Evolutionary conservation across 805 yeast genomes (phyloP).

Genomic region (Teunomyces barrocoloradensis): DNA sequence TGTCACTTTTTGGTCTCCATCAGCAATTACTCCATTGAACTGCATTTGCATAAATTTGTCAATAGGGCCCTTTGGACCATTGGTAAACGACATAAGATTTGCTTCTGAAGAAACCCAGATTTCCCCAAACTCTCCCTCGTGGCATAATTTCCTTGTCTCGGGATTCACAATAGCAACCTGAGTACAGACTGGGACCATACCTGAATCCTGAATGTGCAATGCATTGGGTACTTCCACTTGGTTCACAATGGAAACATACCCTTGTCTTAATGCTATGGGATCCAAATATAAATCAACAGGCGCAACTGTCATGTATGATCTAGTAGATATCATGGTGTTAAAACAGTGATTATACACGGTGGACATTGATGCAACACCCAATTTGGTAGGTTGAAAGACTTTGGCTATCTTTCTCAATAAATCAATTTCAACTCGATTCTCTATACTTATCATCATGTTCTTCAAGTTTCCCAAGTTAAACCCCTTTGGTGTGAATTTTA

Average conservation of each 20-base stretch:
- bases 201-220: constrained; percentile 84
- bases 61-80: constrained; percentile 49
- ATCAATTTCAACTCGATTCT: constrained; percentile 67
- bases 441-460: constrained; percentile 81
- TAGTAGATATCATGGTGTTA: constrained; percentile 79
- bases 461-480: constrained; percentile 61
- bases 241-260: constrained; percentile 75
- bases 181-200: constrained; percentile 93
- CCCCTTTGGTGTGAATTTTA: constrained; percentile 57
- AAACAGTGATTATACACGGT: constrained; percentile 74
- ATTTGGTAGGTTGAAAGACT: constrained; percentile 59
- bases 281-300: constrained; percentile 87
- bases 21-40: constrained; percentile 60
- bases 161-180: constrained; percentile 95
- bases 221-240: constrained; percentile 69
- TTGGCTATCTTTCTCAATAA: constrained; percentile 56
- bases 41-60: constrained; percentile 52
- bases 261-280: constrained; percentile 85
- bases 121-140: constrained; percentile 92
- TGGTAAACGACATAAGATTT: constrained; percentile 60
- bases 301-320: constrained; percentile 85
- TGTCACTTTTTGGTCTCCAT: constrained; percentile 54
- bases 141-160: constrained; percentile 76
- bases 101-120: constrained; percentile 95
- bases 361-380: constrained; percentile 68